Conservation (phyloP, 2,329 filamentous ascomycete genomes). For the Albophoma yamanashiensis region DNA sequence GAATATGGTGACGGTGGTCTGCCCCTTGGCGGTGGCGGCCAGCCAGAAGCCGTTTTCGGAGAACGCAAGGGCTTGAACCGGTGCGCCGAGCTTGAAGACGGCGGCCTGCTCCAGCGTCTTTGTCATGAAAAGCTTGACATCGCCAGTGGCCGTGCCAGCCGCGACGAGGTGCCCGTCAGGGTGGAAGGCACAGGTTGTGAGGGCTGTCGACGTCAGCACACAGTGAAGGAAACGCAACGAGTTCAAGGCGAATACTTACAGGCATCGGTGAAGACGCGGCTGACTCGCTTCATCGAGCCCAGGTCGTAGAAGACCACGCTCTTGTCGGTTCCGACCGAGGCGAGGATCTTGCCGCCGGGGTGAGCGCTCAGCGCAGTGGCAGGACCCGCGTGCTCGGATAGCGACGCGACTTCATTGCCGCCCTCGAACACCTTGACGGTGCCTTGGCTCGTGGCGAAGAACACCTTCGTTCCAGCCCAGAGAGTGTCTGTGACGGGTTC, state of each 20-base stretch:
- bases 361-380: constrained; percentile 71
- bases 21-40: constrained; percentile 67
- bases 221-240: neutral
- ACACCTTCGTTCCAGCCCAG: constrained; percentile 58
- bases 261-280: constrained; percentile 69
- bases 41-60: constrained; percentile 98
- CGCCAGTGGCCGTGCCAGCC: constrained; percentile 66
- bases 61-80: constrained; percentile 70
- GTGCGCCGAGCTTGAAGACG: constrained; percentile 56
- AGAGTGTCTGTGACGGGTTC: constrained; percentile 55
- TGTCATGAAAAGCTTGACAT: constrained; percentile 83
- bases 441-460: constrained; percentile 66
- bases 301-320: constrained; percentile 87
- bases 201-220: constrained; percentile 33
- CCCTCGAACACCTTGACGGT: constrained; percentile 70
- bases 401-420: constrained; percentile 56
- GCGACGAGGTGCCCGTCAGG: constrained; percentile 94
- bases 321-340: constrained; percentile 84
- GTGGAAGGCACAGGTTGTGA: constrained; percentile 78
- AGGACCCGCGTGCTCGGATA: constrained; percentile 74
- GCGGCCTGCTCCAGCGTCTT: constrained; percentile 69
- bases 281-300: constrained; percentile 52
- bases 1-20: constrained; percentile 74
- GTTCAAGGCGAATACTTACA: constrained; percentile 42
- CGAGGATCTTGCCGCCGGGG: constrained; percentile 71